phyloP scores from a whole-genome alignment of 768 basidiomycete genomes.

The Tricholoma saponaceum region DNA sequence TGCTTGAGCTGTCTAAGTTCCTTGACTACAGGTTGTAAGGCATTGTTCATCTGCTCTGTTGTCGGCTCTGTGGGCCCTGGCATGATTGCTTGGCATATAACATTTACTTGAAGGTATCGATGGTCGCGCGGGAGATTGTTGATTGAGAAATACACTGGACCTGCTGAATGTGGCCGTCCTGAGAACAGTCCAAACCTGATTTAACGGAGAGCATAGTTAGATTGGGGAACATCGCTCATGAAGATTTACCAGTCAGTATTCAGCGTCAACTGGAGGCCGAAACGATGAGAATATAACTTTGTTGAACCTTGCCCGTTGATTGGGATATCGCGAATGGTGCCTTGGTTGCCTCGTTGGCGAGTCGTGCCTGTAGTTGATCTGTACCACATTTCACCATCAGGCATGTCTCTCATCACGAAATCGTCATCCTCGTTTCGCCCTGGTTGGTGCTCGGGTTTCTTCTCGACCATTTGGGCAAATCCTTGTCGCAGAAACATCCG shows the following conservation, averaged over 20 bases:
- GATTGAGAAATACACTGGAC: constrained; percentile 20
- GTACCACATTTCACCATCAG: constrained; percentile 1
- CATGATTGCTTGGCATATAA: constrained; percentile 16
- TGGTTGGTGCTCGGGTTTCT: neutral
- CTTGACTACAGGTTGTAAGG: constrained; percentile 10
- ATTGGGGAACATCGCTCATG: too few relatives aligned
- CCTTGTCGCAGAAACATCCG: constrained; percentile 8
- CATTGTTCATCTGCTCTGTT: constrained; percentile 21
- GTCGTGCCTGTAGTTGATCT: neutral
- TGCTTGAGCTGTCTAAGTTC: constrained; percentile 12
- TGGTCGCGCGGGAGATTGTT: constrained; percentile 17
- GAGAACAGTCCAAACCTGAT: constrained; percentile 21
- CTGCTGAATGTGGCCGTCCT: constrained; percentile 21
- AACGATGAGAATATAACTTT: constrained; percentile 4
- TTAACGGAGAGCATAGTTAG: neutral
- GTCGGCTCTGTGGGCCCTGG: constrained; percentile 24
- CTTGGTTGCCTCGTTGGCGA: neutral
- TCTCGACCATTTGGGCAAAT: neutral
- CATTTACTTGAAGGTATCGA: constrained; percentile 17
- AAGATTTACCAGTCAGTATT: constrained; percentile 22
- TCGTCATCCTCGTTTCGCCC: neutral
- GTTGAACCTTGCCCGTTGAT: neutral
- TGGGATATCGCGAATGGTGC: neutral
- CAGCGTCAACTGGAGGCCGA: constrained; percentile 20
- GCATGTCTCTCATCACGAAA: neutral